Percentiles rank a stretch among this genome's conserved stretches.
Conservation (phyloP, 2,329 filamentous ascomycete species). For the Cordyceps cicadae region DNA sequence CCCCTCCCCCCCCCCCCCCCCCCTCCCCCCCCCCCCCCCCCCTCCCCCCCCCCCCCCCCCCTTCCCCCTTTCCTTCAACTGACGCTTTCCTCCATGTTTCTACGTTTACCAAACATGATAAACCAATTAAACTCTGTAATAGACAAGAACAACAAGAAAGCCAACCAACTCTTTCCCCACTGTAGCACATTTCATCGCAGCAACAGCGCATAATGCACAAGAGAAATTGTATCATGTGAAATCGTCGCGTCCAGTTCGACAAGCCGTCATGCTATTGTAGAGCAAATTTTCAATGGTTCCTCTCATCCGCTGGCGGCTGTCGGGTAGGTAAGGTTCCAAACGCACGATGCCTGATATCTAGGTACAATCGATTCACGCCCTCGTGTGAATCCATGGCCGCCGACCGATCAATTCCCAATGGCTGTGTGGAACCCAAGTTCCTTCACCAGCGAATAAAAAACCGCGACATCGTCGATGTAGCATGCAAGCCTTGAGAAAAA, state of each 20-base stretch:
- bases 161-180: background rate
- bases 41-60: too few species aligned
- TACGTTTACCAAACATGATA: background rate
- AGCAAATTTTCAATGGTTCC: background rate
- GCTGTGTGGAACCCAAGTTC: background rate
- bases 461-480: background rate
- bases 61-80: background rate
- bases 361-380: background rate
- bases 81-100: slow-evolving; percentile 7
- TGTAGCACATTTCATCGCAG: background rate
- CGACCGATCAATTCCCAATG: background rate
- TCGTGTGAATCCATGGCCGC: background rate
- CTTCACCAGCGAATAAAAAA: background rate
- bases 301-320: background rate
- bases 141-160: background rate
- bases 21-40: too few species aligned
- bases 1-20: too few species aligned
- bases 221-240: background rate
- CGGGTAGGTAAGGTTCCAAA: background rate
- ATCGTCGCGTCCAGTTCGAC: background rate
- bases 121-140: background rate
- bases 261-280: background rate
- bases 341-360: background rate
- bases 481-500: slow-evolving; percentile 1
- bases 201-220: background rate